phyloP scores from a whole-genome alignment of 257 asterid species.

The Rehmannia glutinosa region DNA sequence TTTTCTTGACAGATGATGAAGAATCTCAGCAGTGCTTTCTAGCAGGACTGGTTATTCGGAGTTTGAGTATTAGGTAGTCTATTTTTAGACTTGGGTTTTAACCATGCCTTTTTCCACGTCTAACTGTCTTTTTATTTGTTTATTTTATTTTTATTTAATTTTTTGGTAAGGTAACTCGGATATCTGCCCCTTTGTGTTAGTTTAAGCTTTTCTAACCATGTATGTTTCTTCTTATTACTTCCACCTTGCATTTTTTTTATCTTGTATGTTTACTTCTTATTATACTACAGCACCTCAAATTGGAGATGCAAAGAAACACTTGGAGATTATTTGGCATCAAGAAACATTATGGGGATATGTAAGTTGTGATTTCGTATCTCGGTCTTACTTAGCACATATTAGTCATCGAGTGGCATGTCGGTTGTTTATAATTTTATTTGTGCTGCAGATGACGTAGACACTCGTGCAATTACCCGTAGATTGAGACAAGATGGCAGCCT shows the following conservation, averaged over 20 bases:
- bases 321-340: constrained; percentile 84
- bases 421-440: constrained; percentile 19
- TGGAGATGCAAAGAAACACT: constrained; percentile 80
- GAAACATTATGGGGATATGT: constrained; percentile 96
- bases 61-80: constrained; percentile 80
- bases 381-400: not conserved
- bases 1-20: constrained; percentile 59
- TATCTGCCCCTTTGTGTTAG: not conserved
- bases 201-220: not conserved
- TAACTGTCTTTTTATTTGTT: too few species aligned
- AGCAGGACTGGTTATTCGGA: constrained; percentile 81
- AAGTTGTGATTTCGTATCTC: constrained; percentile 27
- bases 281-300: constrained; percentile 68
- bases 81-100: not conserved
- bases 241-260: not conserved
- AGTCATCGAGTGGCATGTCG: not conserved
- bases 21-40: constrained; percentile 87
- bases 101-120: not conserved
- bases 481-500: constrained; percentile 95
- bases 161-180: not conserved
- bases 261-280: constrained; percentile 8
- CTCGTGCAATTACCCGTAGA: constrained; percentile 93
- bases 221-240: constrained; percentile 4
- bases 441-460: constrained; percentile 83
- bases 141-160: not conserved